Conservation (phyloP, 129 eudicot genomes). For the Artemisia tridentata region DNA sequence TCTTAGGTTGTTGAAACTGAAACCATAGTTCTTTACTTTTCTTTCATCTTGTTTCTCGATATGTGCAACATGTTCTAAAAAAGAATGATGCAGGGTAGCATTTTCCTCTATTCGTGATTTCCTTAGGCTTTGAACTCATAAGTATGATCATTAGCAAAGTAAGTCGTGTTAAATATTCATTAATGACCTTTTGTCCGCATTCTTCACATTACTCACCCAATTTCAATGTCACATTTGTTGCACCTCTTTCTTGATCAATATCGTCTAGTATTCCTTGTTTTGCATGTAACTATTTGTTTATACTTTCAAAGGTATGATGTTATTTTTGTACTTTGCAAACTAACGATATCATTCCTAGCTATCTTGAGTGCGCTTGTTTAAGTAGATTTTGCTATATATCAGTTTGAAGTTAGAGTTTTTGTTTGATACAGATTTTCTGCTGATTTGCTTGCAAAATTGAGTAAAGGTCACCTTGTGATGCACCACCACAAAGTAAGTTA, state of each 20-base stretch:
- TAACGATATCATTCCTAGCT: too few species aligned
- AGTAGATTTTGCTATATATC: too few species aligned
- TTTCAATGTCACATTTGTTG: background rate
- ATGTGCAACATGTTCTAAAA: constrained; percentile 59
- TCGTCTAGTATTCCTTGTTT: background rate
- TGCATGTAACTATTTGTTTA: background rate
- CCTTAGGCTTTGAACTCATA: constrained; percentile 85
- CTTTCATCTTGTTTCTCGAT: background rate
- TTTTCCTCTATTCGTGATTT: constrained; percentile 78
- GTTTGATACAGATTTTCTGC: too few species aligned
- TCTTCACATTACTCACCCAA: background rate
- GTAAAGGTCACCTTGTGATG: too few species aligned
- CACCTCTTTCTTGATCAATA: background rate
- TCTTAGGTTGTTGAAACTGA: too few species aligned
- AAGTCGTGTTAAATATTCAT: constrained; percentile 20
- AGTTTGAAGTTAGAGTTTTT: too few species aligned
- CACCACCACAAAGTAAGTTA: too few species aligned
- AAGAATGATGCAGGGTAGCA: constrained; percentile 82
- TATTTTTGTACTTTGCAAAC: too few species aligned
- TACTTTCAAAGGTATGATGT: background rate
- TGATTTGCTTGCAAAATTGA: too few species aligned
- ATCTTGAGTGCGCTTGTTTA: too few species aligned
- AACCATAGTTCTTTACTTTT: too few species aligned
- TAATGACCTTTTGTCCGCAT: background rate
- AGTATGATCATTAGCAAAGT: constrained; percentile 83